Evolutionary conservation across 768 basidiomycete genomes (phyloP).

Genomic region (Mrakia frigida): DNA sequence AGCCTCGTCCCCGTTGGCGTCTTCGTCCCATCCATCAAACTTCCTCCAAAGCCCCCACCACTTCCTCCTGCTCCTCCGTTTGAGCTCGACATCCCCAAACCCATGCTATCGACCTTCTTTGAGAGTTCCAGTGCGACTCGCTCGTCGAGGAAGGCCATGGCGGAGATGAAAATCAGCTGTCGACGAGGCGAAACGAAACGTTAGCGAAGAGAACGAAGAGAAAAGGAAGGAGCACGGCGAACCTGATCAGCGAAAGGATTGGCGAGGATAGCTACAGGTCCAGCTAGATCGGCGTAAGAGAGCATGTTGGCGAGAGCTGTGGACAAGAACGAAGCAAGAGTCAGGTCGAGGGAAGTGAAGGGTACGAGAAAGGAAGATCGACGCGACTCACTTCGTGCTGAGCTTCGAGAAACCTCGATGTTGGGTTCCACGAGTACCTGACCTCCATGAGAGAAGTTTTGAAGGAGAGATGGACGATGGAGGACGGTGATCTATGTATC

Average conservation of each 20-base stretch:
- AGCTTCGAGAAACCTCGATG: constrained; percentile 31
- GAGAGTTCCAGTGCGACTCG: neutral
- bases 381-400: constrained; percentile 25
- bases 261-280: constrained; percentile 26
- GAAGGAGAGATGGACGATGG: constrained; percentile 32
- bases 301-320: constrained; percentile 31
- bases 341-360: neutral
- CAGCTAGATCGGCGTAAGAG: constrained; percentile 24
- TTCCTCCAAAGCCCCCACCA: neutral
- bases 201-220: neutral
- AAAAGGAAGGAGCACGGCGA: neutral
- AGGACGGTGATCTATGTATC: constrained; percentile 15
- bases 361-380: neutral
- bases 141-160: constrained; percentile 31
- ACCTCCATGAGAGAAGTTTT: constrained; percentile 21
- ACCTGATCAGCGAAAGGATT: constrained; percentile 32
- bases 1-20: constrained; percentile 28
- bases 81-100: constrained; percentile 6
- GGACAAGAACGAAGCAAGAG: too few species aligned
- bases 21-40: constrained; percentile 21
- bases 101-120: neutral
- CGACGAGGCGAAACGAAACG: neutral
- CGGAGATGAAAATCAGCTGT: constrained; percentile 29
- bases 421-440: constrained; percentile 31
- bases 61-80: too few species aligned